Evolutionary conservation across 1,284 basidiomycete species (phyloP), one percentile per base, ranked within the genome.

Genomic region (Phellinidium pouzarii): DNA sequence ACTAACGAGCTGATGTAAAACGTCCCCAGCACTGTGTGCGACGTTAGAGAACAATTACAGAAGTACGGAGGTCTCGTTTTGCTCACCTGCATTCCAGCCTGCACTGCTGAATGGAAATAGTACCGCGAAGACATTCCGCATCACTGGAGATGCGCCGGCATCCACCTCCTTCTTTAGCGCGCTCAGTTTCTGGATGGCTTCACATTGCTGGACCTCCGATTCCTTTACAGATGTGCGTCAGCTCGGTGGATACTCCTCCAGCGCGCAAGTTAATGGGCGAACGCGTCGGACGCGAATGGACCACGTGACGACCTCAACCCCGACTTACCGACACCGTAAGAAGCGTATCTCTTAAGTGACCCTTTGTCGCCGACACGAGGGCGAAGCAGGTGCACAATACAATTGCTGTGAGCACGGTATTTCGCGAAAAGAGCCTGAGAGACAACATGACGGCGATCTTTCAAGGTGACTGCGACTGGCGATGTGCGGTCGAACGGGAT

Each of bases 1-100:
- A 74, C 87, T 65, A 63, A 91, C 89, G 91, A 93, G 75, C 88
- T 92, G 66, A 93, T 93, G 73, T 94, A 93, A 74, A 93, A 92
- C 27, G 91, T 93, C 58, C 87, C 91, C 38, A 93, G 74, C 57
- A 94, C 80, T 80, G 59, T 27, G 46, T 51, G 43, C 31, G 37
- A 22, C n/a, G 12, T 22, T 27, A 17, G 48, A 60, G 40, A 52
- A 52, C 41, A 19, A 5, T 22, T 34, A 11, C 12, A 52, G 31
- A 37, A 31, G 29, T 27, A 17, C 19, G 46, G 19, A 42, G 20
- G 23, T 38, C 53, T 22, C 14, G 31, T 34, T 14, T 11, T 11
- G 65, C 78, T 57, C 57, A 82, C 80, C 69, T 45, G 89, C 86
- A 66, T 93, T 93, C 81, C 84, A 90, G 4, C 81, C 90, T 55